Conservation (phyloP, 2,329 filamentous ascomycete species). For the Paecilomyces variotii region DNA sequence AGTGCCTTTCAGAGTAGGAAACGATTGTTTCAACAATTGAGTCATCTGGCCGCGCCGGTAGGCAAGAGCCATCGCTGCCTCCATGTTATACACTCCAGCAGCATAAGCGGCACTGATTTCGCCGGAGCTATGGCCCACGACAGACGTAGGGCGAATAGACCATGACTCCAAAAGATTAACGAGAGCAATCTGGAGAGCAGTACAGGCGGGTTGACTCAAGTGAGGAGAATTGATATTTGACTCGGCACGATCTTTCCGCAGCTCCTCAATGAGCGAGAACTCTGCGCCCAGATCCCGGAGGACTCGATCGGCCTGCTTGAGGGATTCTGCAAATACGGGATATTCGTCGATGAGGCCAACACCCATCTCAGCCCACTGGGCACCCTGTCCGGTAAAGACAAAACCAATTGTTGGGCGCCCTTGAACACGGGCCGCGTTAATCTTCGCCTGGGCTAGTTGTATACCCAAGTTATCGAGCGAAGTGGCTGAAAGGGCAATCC, state of each 20-base stretch:
- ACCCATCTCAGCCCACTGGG: conserved; percentile 8
- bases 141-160: conserved; percentile 6
- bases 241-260: conserved; percentile 9
- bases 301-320: conserved; percentile 5
- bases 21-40: conserved; percentile 5
- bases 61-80: conserved; percentile 36
- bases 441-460: conserved; percentile 10
- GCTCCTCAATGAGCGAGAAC: conserved; percentile 17
- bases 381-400: conserved; percentile 9
- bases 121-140: conserved; percentile 10
- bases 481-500: background rate
- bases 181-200: conserved; percentile 22
- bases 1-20: conserved; percentile 1
- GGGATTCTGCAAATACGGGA: conserved; percentile 6
- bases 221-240: conserved; percentile 17
- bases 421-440: conserved; percentile 5
- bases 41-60: conserved; percentile 29
- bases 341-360: conserved; percentile 9
- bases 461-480: background rate
- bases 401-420: conserved; percentile 1
- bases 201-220: conserved; percentile 21
- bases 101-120: conserved; percentile 13
- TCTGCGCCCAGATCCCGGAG: conserved; percentile 4
- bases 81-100: conserved; percentile 19
- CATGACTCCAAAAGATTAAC: conserved; percentile 20